Base-by-base conservation (phyloP, 139 green algal genomes). In the Chlorella sp. region DNA sequence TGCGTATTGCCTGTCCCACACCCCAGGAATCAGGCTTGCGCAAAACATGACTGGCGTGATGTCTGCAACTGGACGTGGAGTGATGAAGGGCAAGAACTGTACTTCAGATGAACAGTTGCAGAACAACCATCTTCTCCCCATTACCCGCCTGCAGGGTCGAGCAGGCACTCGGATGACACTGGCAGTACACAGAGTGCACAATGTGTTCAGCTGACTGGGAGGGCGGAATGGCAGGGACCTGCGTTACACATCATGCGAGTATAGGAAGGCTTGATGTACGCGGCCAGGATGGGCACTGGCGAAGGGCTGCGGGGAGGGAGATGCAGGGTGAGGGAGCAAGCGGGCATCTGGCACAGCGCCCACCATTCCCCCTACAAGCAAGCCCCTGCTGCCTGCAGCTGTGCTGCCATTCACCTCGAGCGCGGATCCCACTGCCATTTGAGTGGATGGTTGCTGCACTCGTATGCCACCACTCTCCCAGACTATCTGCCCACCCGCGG, bases 1-100 rank as follows among this genome's bases (percentile, higher is more conserved):
- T 11, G 36, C 73, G 21, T 90, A 90, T 0, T 22, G 2, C 30
- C 83, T 88, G 39, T 86, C 32, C 85, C 90, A 89, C 30, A 40
- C 89, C 15, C 89, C 89, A 14, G 91, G 78, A 0, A 91, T 32
- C 48, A 93, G 68, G 78, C 84, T 89, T 64, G 84, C 69, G 40
- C 73, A 77, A 19, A 79, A 86, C 90, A 93, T 91, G 32, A 94
- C 84, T 12, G 91, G 91, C 9, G 89, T 91, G 81, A 94, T 94
- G 86, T 94, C 91, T 53, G 39, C n/a, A n/a, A 57, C 1, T 39
- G 18, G 21, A 19, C 37, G 37, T 19, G 76, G 40, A 37, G 42
- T 32, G 37, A 57, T 30, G 19, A 36, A 81, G 37, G 76, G 76
- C 76, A 81, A 57, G 34, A 0, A 16, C 37, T 37, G 22, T 36